Evolutionary conservation across 1,139 yeast species (phyloP), one percentile per base, ranked within the genome.

Genomic region (Blastobotrys arbuscula): DNA sequence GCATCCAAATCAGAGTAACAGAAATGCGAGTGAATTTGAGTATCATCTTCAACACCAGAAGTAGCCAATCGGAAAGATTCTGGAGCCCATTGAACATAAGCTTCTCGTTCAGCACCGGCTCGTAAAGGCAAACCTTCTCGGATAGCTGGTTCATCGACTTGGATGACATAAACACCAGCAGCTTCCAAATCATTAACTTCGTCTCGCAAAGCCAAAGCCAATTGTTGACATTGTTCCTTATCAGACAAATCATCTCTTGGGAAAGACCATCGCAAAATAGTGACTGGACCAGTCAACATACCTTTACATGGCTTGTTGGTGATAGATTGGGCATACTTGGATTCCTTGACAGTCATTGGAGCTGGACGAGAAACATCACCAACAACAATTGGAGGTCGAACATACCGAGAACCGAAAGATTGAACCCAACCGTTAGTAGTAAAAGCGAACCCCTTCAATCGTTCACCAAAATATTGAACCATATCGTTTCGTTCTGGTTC

Each of bases 401-500:
- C 98, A 75, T 92, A 92, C 79, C 98, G 87, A 61, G 98, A 90
- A 80, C 98, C 98, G 74, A 90, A 92, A 62, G 98, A 92, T 81
- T 92, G 98, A 64, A 92, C 98, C 98, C 98, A 92, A 76, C 98
- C 98, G 81, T 88, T 88, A 65, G 87, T 79, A 74, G 98, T 92
- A 82, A 92, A 92, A 62, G 95, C 96, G 72, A 86, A 92, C 72
- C 98, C 98, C 70, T 87, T 85, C 72, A 92, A 80, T 79, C 88
- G 89, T 79, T 92, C 98, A 79, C 98, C 98, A 62, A 92, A 92
- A 84, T 92, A 92, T 80, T 92, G 98, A 68, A 92, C 98, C 98
- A 92, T 92, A 79, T 92, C 98, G 78, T 92, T 92, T 84, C 98
- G 87, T 82, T 94, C 98, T 74, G 98, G 98, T 79, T 92, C 98